phyloP scores from a whole-genome alignment of 768 basidiomycete species.

The Pleurotus platypus region DNA sequence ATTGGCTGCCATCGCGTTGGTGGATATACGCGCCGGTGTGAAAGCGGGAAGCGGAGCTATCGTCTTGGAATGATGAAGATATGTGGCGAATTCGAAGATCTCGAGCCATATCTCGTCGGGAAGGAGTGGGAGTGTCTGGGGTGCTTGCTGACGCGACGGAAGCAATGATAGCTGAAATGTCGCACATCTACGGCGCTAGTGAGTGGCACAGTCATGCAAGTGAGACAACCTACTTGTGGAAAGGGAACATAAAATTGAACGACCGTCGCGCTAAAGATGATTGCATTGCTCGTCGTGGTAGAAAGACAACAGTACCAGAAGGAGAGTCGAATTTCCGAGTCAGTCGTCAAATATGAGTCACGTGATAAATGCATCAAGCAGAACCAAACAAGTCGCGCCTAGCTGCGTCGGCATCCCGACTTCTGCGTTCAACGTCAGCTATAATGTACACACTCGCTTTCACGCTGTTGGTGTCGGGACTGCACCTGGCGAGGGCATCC shows the following conservation, averaged over 20 bases:
- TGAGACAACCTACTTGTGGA: not conserved
- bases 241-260: not conserved
- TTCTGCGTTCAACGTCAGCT: not conserved
- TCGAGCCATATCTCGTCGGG: constrained; percentile 52
- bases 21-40: constrained; percentile 31
- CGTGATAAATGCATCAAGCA: not conserved
- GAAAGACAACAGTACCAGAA: not conserved
- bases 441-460: constrained; percentile 7
- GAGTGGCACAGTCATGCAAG: not conserved
- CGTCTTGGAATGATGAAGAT: constrained; percentile 38
- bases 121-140: constrained; percentile 15
- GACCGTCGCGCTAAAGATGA: not conserved
- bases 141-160: not conserved
- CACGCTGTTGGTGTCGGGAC: constrained; percentile 25
- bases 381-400: not conserved
- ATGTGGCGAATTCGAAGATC: constrained; percentile 54
- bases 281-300: not conserved
- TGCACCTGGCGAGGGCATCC: constrained; percentile 44
- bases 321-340: not conserved
- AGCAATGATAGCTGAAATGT: not conserved
- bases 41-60: constrained; percentile 48
- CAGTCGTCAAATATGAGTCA: not conserved
- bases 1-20: constrained; percentile 44
- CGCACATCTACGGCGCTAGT: not conserved
- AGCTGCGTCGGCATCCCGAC: not conserved